phyloP scores from a whole-genome alignment of 1,284 basidiomycete genomes.

The Testicularia cyperi region DNA sequence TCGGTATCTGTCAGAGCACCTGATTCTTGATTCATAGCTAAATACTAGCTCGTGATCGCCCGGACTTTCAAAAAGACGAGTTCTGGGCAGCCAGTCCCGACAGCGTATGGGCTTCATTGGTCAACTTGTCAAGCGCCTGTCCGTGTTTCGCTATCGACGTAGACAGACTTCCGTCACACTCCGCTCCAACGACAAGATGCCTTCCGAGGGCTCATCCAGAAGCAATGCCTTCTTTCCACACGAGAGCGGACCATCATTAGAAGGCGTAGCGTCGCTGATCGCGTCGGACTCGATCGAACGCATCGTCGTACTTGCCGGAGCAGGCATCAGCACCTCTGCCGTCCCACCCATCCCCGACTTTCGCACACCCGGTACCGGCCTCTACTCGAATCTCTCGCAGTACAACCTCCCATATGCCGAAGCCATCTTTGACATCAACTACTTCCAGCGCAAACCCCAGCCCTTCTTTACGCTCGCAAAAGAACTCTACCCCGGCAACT shows the following conservation, averaged over 20 bases:
- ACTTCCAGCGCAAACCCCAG: constrained; percentile 60
- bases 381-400: constrained; percentile 65
- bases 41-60: no score
- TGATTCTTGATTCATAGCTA: no score
- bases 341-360: constrained; percentile 62
- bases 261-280: constrained; percentile 27
- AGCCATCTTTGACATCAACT: constrained; percentile 65
- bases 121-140: no score
- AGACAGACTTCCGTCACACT: no score
- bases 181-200: no score
- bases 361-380: constrained; percentile 64
- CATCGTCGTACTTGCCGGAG: constrained; percentile 64
- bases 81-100: no score
- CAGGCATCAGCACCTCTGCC: constrained; percentile 64
- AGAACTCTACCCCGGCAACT: constrained; percentile 85
- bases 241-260: constrained; percentile 23
- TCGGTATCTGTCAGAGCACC: no score
- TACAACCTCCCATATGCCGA: constrained; percentile 66
- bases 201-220: no score
- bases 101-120: no score
- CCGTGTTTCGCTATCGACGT: no score
- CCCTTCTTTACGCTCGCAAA: constrained; percentile 64
- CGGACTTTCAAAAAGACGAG: no score
- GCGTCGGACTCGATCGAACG: constrained; percentile 41
- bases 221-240: constrained; percentile 21